Conservation (phyloP, 495 filamentous ascomycete species). For the Penicillium parvum region DNA sequence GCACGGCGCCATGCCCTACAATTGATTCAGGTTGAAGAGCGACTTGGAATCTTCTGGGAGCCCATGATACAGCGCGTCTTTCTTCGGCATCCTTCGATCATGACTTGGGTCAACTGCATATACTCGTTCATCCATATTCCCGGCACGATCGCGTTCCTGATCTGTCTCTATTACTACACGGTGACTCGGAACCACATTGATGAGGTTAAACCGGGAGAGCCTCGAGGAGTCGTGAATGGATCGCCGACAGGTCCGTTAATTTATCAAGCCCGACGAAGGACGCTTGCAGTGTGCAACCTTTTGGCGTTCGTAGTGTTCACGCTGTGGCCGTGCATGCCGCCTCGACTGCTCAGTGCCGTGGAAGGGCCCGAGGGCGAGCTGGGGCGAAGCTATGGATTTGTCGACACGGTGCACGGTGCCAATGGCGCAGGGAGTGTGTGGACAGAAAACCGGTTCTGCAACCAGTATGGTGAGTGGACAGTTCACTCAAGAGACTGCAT, state of each 20-base stretch:
- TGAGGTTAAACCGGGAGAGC: conserved; percentile 34
- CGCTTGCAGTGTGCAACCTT: conserved; percentile 70
- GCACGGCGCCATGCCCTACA: conserved; percentile 55
- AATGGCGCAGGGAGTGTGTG: conserved; percentile 62
- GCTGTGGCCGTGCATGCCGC: conserved; percentile 77
- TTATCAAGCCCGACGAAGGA: conserved; percentile 60
- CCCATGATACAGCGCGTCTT: conserved; percentile 52
- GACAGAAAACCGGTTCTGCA: conserved; percentile 68
- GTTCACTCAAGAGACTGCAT: neutral
- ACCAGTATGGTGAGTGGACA: conserved; percentile 50
- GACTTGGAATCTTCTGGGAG: conserved; percentile 55
- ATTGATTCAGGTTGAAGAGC: conserved; percentile 51
- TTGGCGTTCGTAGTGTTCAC: conserved; percentile 76
- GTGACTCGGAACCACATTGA: conserved; percentile 44
- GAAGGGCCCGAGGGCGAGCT: conserved; percentile 40
- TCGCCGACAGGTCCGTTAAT: conserved; percentile 47
- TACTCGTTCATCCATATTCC: conserved; percentile 84
- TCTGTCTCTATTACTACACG: conserved; percentile 64
- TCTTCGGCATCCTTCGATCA: conserved; percentile 36
- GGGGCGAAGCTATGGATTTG: conserved; percentile 60
- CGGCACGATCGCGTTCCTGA: conserved; percentile 66
- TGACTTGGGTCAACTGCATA: conserved; percentile 56
- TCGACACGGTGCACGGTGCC: conserved; percentile 68
- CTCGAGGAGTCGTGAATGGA: conserved; percentile 28
- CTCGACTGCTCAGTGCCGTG: conserved; percentile 57